Conservation (phyloP, 2,329 filamentous ascomycete species). For the Cordyceps farinosa region DNA sequence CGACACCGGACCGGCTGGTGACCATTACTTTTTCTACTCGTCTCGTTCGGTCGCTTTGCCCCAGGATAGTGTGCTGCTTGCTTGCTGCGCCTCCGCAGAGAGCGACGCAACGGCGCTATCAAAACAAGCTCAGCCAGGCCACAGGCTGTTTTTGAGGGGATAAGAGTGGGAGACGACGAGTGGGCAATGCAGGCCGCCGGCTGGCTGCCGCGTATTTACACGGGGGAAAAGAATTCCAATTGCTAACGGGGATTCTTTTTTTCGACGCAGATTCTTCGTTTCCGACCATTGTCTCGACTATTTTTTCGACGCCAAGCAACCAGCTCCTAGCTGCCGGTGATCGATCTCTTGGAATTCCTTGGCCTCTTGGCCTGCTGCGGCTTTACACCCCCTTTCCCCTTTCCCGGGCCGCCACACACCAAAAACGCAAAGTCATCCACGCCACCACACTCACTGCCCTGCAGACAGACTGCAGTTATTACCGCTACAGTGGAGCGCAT, state of each 20-base stretch:
- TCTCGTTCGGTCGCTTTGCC: not conserved
- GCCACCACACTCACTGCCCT: not conserved
- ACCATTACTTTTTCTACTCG: not conserved
- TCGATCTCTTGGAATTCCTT: slow-evolving; percentile 16
- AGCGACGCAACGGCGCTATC: not conserved
- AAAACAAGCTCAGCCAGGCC: not conserved
- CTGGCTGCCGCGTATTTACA: not conserved
- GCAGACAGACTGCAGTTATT: not conserved
- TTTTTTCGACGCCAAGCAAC: not conserved
- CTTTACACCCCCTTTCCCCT: not conserved
- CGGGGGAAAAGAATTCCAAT: not conserved
- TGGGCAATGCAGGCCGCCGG: not conserved
- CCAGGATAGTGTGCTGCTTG: not conserved
- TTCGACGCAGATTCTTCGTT: not conserved
- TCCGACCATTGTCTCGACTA: not conserved
- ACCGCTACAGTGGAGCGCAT: not conserved
- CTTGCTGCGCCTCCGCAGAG: slow-evolving; percentile 12
- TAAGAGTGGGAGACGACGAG: no score
- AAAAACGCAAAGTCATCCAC: not conserved
- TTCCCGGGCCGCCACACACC: not conserved
- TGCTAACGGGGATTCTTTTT: not conserved
- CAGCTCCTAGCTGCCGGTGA: not conserved
- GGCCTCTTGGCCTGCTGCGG: slow-evolving; percentile 5
- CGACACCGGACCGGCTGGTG: not conserved
- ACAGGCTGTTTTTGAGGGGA: not conserved